Evolutionary conservation across 179 eudicot genomes (phyloP).

Genomic region (Spergularia azorica): DNA sequence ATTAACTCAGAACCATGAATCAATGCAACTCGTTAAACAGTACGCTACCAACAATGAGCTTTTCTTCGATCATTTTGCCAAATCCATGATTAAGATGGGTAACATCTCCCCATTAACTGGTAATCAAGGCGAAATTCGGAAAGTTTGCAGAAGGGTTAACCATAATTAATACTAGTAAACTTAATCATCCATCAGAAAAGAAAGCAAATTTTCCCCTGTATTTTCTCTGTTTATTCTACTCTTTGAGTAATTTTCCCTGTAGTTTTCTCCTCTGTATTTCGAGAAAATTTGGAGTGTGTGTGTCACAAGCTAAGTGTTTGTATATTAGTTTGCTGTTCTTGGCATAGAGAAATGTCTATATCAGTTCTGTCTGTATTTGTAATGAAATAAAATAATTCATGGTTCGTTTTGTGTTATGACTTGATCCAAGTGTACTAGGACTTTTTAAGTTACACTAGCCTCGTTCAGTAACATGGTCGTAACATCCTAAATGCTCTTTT

Average conservation of each 20-base stretch:
- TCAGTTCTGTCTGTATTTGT: background rate
- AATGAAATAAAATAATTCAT: background rate
- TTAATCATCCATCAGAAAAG: background rate
- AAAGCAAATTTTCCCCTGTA: background rate
- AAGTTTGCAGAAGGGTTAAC: conserved; percentile 35
- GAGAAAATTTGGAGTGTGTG: no score
- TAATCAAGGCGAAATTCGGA: conserved; percentile 6
- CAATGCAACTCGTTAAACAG: conserved; percentile 60
- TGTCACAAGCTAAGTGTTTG: background rate
- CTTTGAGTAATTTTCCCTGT: background rate
- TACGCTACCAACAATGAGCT: conserved; percentile 53
- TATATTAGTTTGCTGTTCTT: background rate
- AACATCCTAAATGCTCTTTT: no score
- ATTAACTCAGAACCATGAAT: conserved; percentile 38
- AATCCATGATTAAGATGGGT: conserved; percentile 59
- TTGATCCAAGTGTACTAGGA: no score
- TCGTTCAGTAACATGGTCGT: no score
- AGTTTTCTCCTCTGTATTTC: background rate
- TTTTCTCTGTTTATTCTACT: conserved; percentile 15
- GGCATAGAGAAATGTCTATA: background rate
- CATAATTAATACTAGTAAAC: conserved; percentile 1
- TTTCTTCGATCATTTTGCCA: conserved; percentile 75
- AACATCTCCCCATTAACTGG: conserved; percentile 6
- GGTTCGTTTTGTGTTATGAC: background rate
- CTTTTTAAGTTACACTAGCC: no score